These are phyloP conservation scores for Phytophthora europaea DNA, from an alignment of 352 stramenopile genomes.

Conservation along the genomic window DNA sequence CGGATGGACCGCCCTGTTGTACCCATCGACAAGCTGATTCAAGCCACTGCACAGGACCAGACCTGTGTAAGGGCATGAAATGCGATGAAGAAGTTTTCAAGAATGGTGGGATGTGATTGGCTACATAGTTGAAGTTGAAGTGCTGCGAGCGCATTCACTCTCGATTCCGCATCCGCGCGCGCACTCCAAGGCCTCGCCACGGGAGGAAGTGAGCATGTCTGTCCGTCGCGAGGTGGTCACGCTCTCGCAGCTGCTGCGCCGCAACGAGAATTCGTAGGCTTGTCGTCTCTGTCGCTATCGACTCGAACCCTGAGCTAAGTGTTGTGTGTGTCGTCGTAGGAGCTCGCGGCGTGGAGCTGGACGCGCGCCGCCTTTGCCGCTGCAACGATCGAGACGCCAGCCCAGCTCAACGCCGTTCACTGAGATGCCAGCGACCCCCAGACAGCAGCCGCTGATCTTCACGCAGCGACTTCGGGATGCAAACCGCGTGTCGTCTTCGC, in stretches of 20 bases:
- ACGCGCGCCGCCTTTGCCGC: slow-evolving; percentile 27
- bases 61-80: not conserved
- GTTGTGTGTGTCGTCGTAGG: slow-evolving; percentile 10
- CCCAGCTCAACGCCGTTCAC: slow-evolving; percentile 1
- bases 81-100: not conserved
- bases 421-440: slow-evolving; percentile 5
- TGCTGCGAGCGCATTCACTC: slow-evolving; percentile 30
- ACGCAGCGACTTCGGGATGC: slow-evolving; percentile 20
- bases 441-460: slow-evolving; percentile 26
- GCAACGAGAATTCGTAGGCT: slow-evolving; percentile 47
- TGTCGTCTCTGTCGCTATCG: not conserved
- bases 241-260: slow-evolving; percentile 76
- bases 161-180: slow-evolving; percentile 38
- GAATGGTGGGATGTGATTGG: slow-evolving; percentile 11
- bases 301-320: not conserved
- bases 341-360: slow-evolving; percentile 17
- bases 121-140: slow-evolving; percentile 41
- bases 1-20: not conserved
- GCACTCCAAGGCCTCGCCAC: slow-evolving; percentile 1
- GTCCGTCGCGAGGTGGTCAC: slow-evolving; percentile 76
- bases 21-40: slow-evolving; percentile 1
- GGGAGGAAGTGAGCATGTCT: slow-evolving; percentile 47
- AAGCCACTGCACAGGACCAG: not conserved
- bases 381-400: slow-evolving; percentile 35
- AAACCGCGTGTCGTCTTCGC: slow-evolving; percentile 20